Conservation (phyloP, 75 land plant genomes). For the Picea sitchensis region DNA sequence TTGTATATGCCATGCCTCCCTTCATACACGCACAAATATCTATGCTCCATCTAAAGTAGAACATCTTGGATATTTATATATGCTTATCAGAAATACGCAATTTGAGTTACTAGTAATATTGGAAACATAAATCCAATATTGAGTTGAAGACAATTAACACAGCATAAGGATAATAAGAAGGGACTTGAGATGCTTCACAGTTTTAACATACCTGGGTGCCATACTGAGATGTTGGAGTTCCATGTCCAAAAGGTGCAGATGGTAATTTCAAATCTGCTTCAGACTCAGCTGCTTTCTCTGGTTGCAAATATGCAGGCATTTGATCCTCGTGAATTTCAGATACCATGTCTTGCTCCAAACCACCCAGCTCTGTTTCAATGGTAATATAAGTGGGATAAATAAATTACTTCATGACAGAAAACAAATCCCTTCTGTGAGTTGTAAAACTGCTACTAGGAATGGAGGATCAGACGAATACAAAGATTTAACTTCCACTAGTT, state of each 20-base stretch:
- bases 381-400: neutral
- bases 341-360: conserved; percentile 39
- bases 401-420: neutral
- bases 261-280: conserved; percentile 30
- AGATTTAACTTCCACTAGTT: neutral
- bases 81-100: neutral
- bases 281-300: conserved; percentile 32
- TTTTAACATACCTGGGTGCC: conserved; percentile 16
- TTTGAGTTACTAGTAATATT: too few species aligned
- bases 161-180: neutral
- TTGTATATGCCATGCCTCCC: neutral
- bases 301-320: conserved; percentile 38
- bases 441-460: neutral
- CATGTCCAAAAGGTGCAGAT: conserved; percentile 25
- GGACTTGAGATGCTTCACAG: neutral
- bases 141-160: too few species aligned
- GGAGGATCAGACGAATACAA: neutral
- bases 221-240: conserved; percentile 23
- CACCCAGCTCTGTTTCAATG: conserved; percentile 24
- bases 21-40: neutral
- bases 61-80: neutral
- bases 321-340: conserved; percentile 21
- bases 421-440: neutral
- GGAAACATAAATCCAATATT: too few species aligned
- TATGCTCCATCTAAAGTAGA: neutral